Evolutionary conservation across 1,284 basidiomycete species (phyloP).

Genomic region (Ustanciosporium gigantosporum): DNA sequence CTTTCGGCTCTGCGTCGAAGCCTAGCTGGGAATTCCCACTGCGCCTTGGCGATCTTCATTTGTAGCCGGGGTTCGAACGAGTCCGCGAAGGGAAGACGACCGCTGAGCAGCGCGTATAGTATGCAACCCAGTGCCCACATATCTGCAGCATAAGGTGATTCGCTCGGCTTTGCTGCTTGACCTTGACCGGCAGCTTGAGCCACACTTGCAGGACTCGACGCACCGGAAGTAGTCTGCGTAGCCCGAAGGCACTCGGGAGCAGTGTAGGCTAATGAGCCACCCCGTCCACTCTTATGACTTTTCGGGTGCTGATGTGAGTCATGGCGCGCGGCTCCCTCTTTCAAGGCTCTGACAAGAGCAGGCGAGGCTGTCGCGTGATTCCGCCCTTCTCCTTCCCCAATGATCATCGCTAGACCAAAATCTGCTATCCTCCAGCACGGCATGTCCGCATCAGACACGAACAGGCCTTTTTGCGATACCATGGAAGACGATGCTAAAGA

Average conservation of each 20-base stretch:
- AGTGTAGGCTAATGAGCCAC: constrained; percentile 50
- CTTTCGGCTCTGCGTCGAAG: constrained; percentile 37
- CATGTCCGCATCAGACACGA: constrained; percentile 64
- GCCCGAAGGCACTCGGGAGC: constrained; percentile 47
- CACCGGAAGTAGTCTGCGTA: constrained; percentile 12
- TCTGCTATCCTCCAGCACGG: constrained; percentile 67
- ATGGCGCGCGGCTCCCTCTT: constrained; percentile 1
- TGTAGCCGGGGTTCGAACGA: constrained; percentile 52
- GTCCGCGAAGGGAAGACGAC: constrained; percentile 48
- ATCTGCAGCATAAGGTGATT: constrained; percentile 48
- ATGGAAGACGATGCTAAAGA: constrained; percentile 15
- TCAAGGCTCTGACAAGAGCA: constrained; percentile 27
- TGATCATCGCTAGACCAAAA: constrained; percentile 72
- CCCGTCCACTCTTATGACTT: constrained; percentile 12
- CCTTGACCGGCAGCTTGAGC: background rate
- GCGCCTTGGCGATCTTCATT: constrained; percentile 50
- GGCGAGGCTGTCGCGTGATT: constrained; percentile 4
- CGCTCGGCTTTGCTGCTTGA: constrained; percentile 4
- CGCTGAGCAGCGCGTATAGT: constrained; percentile 48
- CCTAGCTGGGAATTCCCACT: constrained; percentile 47
- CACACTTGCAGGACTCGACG: constrained; percentile 10
- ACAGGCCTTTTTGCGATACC: constrained; percentile 30
- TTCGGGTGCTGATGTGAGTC: background rate
- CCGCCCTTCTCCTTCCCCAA: constrained; percentile 7
- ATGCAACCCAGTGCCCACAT: constrained; percentile 57